Base-by-base conservation (phyloP, 495 filamentous ascomycete species). In the Talaromyces adpressus region DNA sequence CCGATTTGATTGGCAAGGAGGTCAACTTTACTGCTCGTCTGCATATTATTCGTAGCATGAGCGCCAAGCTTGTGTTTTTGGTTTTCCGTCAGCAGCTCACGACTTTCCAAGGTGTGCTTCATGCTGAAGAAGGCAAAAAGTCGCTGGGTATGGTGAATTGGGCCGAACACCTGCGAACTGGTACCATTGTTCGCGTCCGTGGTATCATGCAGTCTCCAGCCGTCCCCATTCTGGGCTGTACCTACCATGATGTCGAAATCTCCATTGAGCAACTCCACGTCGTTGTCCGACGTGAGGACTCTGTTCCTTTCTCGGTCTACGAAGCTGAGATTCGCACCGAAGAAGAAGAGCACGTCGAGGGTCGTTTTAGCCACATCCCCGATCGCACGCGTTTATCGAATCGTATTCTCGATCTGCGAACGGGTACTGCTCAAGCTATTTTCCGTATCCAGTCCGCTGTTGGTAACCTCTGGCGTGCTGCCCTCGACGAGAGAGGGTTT, bases 1-100 rank as follows among this genome's bases (percentile, higher is more conserved):
- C 83, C 18, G 76, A 76, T 23, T 76, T 87, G 71, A 75, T 87
- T 6, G 91, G 89, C 36, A 82, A 93, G 72, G 81, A 85, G 54
- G 79, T 96, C 53, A 73, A 80, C 57, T 87, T 97, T 67, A 87
- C 89, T n/a, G 92, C 89, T 6, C 87, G 90, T 68, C 75, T 98
- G 39, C 91, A 97, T 72, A 90, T 92, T 64, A 73, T 91, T 2
- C 85, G 93, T 61, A 88, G 89, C 60, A 88, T 97, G 81, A 91
- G 92, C 65, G 84, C 91, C 66, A 93, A 96, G 74, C 86, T 98
- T 73, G 89, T 86, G 64, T 97, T 97, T 74, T 78, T 96, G 66
- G 89, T 94, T 67, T 87, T 98, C 65, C 86, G 92, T 56, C 89
- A 96, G 78, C 87, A 90, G 71, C 80, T 87, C 36, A 80, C 77